Base-by-base conservation (phyloP, 371 early-diverging fungal species). In the Rhizopus arrhizus region DNA sequence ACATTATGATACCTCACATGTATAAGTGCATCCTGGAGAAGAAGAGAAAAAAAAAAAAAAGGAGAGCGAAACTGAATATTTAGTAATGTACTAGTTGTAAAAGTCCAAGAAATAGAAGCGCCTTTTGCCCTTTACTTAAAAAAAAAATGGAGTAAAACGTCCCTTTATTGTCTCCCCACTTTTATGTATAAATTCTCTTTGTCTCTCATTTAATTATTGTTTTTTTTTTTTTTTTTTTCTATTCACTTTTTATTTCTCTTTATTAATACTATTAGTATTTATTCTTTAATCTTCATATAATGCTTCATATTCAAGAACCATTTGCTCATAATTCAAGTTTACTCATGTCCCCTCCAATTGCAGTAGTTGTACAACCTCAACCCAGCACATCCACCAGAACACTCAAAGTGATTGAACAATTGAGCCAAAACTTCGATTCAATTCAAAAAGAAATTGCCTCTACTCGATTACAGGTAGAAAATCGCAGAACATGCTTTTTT, bases 341-440 rank as follows among this genome's bases (percentile, higher is more conserved):
- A 35, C 31, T 73, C 9, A 61, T 66, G 32, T 55, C 62, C 4
- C 62, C 63, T 15, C 58, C 69, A 5, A 53, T 57, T 13, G 43
- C 70, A 10, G 58, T 70, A 7, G 61, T 70, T 35, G 70, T 69
- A 8, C 70, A 70, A 59, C 78, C 75, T 5, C 65, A 71, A 16
- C 55, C 66, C 33, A 70, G 70, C 28, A 64, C 47, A 10, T 68
- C 74, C 10, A 63, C 77, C 5, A 45, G 79, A 53, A 69, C 77
- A 28, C 69, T 62, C 10, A 70, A 71, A 38, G 77, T 74, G 3
- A 61, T 77, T 56, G 80, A 77, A 47, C 77, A 80, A 46, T 56
- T 74, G 3, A 68, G 61, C 40, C 58, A 59, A 42, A 74, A 58
- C 33, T 58, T 66, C 13, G 70, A 73, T 6, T 43, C 48, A 5